Base-by-base conservation (phyloP, 768 basidiomycete species). In the Dentipellis sp. region DNA sequence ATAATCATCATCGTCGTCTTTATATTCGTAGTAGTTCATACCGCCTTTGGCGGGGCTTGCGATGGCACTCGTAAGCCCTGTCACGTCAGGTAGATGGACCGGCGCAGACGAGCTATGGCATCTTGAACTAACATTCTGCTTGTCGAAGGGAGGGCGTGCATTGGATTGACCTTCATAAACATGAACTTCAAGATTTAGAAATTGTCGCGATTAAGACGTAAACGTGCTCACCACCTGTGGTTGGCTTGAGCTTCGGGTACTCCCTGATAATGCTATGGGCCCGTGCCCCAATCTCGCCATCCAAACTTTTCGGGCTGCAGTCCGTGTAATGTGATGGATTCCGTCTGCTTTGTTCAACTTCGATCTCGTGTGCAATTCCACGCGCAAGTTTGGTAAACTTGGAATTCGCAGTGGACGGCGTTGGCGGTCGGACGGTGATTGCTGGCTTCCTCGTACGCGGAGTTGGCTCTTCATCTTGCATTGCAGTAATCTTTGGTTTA, bases 21-120 rank as follows among this genome's bases (percentile, higher is more conserved):
- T 72, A 58, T 83, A 79, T 0, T 69, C 63, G 59, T 77, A 72
- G 59, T 85, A 84, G 34, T 78, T 75, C 12, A 75, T 60, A 14
- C 75, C 75, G 3, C 70, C 71, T 60, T 80, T 86, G 0, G 81
- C 80, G 1, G 91, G 91, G 4, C 86, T 86, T 52, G 81, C 80
- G 12, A 91, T 82, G 0, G 86, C 91, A 46, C 76, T 84, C 0
- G 88, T 93, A 10, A 93, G 67, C 0, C 91, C 91, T 8, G 91
- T 94, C 4, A 94, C 82, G 62, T 93, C 91, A 1, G 90, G 91
- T 2, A 91, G 71, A 51, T 84, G 78, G 17, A 90, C 56, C 14
- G 40, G 53, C 14, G 45, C 54, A 17, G 29, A 29, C 29, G 29
- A 29, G 29, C 29, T 6, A 29, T 29, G 29, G 3, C 29, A 29